Percentiles rank a stretch among this genome's conserved stretches.
These are phyloP conservation scores for Ogataea populi-albae DNA, from an alignment of 805 yeast species.

Conservation along the genomic window DNA sequence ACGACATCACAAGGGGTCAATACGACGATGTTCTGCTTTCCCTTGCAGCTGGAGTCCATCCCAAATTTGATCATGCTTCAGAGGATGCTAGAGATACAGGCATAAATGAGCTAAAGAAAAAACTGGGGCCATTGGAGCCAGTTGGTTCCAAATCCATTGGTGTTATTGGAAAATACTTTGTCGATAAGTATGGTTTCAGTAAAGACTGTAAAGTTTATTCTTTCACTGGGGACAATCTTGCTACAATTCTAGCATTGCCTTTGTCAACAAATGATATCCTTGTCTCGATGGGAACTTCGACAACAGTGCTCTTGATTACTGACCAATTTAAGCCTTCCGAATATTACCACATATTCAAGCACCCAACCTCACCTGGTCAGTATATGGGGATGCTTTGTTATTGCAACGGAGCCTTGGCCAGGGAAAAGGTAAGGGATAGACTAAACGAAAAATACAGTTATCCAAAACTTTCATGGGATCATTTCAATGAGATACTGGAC, in stretches of 20 bases:
- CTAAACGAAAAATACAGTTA: slow-evolving; percentile 45
- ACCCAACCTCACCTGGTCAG: slow-evolving; percentile 72
- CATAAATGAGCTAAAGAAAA: slow-evolving; percentile 40
- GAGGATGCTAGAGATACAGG: slow-evolving; percentile 29
- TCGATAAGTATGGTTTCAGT: slow-evolving; percentile 59
- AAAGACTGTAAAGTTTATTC: slow-evolving; percentile 60
- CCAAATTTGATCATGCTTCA: slow-evolving; percentile 37
- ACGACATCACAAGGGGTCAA: slow-evolving; percentile 57
- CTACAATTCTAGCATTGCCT: slow-evolving; percentile 82
- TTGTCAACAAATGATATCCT: slow-evolving; percentile 71
- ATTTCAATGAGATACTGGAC: slow-evolving; percentile 56
- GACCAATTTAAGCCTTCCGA: slow-evolving; percentile 74
- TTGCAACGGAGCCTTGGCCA: slow-evolving; percentile 84
- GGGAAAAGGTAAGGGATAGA: slow-evolving; percentile 70
- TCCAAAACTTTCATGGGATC: slow-evolving; percentile 46
- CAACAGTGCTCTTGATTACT: slow-evolving; percentile 81
- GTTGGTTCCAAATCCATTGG: slow-evolving; percentile 51
- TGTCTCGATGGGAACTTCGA: slow-evolving; percentile 86
- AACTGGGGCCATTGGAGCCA: slow-evolving; percentile 53
- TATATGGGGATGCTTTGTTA: slow-evolving; percentile 96
- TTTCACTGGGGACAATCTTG: slow-evolving; percentile 89
- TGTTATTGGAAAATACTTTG: slow-evolving; percentile 56
- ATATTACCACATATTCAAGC: slow-evolving; percentile 80
- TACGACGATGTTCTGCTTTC: slow-evolving; percentile 59
- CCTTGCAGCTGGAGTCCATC: slow-evolving; percentile 51